Percentiles rank a stretch among this genome's conserved stretches.
phyloP scores from a whole-genome alignment of 805 yeast species.

The Scheffersomyces ergatensis region DNA sequence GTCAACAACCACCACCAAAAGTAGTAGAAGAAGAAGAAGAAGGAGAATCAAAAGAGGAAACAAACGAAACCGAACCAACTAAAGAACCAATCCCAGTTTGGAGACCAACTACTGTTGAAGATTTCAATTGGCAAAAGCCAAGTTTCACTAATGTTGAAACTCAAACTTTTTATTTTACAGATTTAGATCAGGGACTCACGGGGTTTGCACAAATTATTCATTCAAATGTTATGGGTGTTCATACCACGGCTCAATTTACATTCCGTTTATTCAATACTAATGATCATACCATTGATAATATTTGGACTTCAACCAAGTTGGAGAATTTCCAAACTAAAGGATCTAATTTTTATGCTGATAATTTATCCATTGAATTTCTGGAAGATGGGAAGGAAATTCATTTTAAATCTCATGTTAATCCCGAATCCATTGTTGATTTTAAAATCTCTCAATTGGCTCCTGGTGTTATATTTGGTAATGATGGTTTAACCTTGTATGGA shows the following conservation, averaged over 20 bases:
- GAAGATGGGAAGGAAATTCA: slow-evolving; percentile 47
- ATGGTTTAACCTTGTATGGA: slow-evolving; percentile 86
- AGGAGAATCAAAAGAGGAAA: too few relatives aligned
- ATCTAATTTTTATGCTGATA: slow-evolving; percentile 75
- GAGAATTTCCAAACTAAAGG: slow-evolving; percentile 76
- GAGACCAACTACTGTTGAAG: slow-evolving; percentile 58
- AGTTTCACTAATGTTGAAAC: slow-evolving; percentile 90
- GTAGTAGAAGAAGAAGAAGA: too few relatives aligned
- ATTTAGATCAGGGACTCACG: slow-evolving; percentile 55
- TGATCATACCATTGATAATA: slow-evolving; percentile 43
- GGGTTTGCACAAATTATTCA: slow-evolving; percentile 96
- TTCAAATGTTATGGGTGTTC: slow-evolving; percentile 85
- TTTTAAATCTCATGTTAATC: slow-evolving; percentile 63
- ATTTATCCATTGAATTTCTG: slow-evolving; percentile 61
- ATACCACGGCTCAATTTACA: slow-evolving; percentile 91
- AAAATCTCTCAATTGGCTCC: slow-evolving; percentile 59
- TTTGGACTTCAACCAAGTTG: slow-evolving; percentile 92
- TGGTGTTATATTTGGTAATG: slow-evolving; percentile 86
- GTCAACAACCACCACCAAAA: too few relatives aligned
- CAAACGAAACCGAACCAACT: too few relatives aligned
- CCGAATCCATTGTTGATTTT: slow-evolving; percentile 70
- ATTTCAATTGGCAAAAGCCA: slow-evolving; percentile 75
- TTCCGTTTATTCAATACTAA: slow-evolving; percentile 68
- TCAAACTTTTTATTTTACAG: slow-evolving; percentile 83
- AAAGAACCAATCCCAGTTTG: slow-evolving; percentile 44